These are phyloP conservation scores for Aleurites moluccanus DNA, from an alignment of 441 rosid species.

Conservation along the genomic window DNA sequence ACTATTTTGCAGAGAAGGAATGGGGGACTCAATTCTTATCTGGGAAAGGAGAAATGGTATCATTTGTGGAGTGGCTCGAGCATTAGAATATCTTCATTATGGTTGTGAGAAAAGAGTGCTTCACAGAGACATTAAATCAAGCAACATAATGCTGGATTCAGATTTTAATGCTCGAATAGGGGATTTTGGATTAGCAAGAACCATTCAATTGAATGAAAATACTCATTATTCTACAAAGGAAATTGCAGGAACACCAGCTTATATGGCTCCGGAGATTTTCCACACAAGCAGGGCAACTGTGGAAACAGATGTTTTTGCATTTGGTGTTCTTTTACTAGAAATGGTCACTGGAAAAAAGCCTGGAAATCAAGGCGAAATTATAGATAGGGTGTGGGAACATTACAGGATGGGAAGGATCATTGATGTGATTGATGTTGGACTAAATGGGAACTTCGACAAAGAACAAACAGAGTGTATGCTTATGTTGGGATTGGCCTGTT, in stretches of 20 bases:
- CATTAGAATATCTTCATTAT: constrained; percentile 70
- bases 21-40: constrained; percentile 31
- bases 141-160: constrained; percentile 74
- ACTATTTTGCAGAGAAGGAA: constrained; percentile 36
- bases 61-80: constrained; percentile 52
- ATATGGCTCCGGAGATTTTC: constrained; percentile 80
- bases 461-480: constrained; percentile 49
- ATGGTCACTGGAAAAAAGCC: constrained; percentile 58
- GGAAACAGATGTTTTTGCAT: constrained; percentile 70
- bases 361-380: constrained; percentile 43
- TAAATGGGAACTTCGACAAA: constrained; percentile 32
- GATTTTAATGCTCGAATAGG: constrained; percentile 55
- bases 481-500: constrained; percentile 68
- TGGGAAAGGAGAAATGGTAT: constrained; percentile 56
- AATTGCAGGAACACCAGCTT: constrained; percentile 71
- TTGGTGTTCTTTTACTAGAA: constrained; percentile 73
- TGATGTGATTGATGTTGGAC: constrained; percentile 50
- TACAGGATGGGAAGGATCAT: constrained; percentile 41
- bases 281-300: constrained; percentile 57
- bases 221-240: constrained; percentile 70
- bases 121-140: constrained; percentile 67
- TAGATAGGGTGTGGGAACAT: constrained; percentile 65
- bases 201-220: constrained; percentile 48
- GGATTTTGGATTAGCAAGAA: constrained; percentile 74
- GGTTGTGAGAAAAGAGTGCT: constrained; percentile 70